Base-by-base conservation (phyloP, 768 basidiomycete genomes). In the Agaricus blazei region DNA sequence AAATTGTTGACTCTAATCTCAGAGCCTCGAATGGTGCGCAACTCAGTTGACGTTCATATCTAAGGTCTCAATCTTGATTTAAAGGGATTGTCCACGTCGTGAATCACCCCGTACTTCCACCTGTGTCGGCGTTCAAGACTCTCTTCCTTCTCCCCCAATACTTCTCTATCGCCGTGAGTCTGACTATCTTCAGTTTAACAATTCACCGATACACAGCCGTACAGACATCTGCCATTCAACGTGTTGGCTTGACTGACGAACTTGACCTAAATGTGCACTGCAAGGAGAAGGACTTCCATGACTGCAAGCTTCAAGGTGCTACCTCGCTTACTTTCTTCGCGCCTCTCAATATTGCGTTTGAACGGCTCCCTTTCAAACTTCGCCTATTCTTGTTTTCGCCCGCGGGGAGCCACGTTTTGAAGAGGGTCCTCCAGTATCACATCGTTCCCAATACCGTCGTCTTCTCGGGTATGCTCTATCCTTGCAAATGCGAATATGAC, bases 381-480 rank as follows among this genome's bases (percentile, higher is more conserved):
- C 71, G 70, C 56, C 60, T 75, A 27, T 85, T 75, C 74, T 69
- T 85, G 49, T 85, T 85, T 67, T 84, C 83, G 3, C 80, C 82
- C 1, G 79, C 81, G 52, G 85, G 85, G 6, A 68, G 72, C 31
- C 65, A 60, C 19, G 77, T 68, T 9, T 58, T 87, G 50, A 75
- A 70, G 58, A 85, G 84, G 66, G 55, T 87, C 19, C 61, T 87
- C 12, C 69, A 80, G 44, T 86, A 77, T 67, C 84, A 87, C 66
- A 72, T 81, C 54, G 74, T 81, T 5, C 81, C 81, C 0, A 67
- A 73, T 9, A 56, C 70, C 14, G 67, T 81, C 24, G 66, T 84
- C n/a, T 72, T 81, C 60, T 77, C 78, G 4, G 78, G 84, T 74
- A 51, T 34, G 70, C 71, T 62, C 15, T 34, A 40, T 19, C 19